Percentiles rank a stretch among this genome's conserved stretches.
Evolutionary conservation across 225 moss, liverwort and hornwort genomes (phyloP).

Genomic region (Sphagnum contortum): DNA sequence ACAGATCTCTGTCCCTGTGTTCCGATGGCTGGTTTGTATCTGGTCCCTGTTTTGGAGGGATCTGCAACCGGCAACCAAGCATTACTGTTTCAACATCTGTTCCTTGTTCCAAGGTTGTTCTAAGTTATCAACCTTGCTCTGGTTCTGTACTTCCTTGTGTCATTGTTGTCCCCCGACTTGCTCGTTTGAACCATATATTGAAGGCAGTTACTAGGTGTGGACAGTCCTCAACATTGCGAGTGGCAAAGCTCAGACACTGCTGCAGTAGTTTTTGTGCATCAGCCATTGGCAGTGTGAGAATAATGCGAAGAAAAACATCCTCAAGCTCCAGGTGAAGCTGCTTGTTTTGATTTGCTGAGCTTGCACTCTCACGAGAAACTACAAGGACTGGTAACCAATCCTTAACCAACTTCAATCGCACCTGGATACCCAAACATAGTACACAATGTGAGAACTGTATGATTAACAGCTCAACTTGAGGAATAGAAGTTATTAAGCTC

Average conservation of each 20-base stretch:
- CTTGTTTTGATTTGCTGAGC: conserved; percentile 51
- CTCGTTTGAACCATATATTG: conserved; percentile 75
- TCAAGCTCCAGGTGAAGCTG: conserved; percentile 71
- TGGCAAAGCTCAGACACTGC: conserved; percentile 79
- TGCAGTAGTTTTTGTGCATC: conserved; percentile 80
- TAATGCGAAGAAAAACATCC: conserved; percentile 73
- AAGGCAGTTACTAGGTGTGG: conserved; percentile 82
- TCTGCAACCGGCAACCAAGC: no score
- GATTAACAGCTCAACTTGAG: no score
- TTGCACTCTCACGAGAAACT: conserved; percentile 56
- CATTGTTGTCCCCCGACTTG: conserved; percentile 33
- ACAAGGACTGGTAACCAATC: conserved; percentile 84
- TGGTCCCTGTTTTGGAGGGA: no score
- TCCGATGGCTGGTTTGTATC: no score
- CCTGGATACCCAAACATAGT: conserved; percentile 17
- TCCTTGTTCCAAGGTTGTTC: neutral
- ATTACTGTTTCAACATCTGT: no score
- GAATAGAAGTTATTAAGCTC: no score
- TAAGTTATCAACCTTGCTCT: conserved; percentile 13
- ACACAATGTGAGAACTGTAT: no score
- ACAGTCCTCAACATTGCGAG: conserved; percentile 73
- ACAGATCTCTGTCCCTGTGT: no score
- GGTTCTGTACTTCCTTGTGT: conserved; percentile 18
- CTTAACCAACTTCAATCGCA: conserved; percentile 70
- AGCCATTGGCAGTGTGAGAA: conserved; percentile 74